phyloP scores from a whole-genome alignment of 169 alveolate species.

The Plasmodium ovale region DNA sequence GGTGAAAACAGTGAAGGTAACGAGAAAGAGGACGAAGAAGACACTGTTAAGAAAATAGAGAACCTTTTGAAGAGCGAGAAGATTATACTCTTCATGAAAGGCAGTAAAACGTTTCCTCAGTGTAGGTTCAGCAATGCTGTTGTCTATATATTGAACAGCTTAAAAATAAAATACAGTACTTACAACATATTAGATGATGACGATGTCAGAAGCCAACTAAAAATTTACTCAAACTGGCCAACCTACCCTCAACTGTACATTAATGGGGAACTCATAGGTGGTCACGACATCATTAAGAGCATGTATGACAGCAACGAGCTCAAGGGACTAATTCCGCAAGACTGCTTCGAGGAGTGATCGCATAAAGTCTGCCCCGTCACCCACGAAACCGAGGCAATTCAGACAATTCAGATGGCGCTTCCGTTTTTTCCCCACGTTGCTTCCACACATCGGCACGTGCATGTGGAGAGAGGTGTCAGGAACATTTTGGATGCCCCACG shows the following conservation, averaged over 20 bases:
- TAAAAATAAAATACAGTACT: slow-evolving; percentile 82
- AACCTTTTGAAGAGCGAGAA: slow-evolving; percentile 77
- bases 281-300: slow-evolving; percentile 86
- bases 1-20: neutral
- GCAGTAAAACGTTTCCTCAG: slow-evolving; percentile 84
- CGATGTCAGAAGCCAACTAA: slow-evolving; percentile 90
- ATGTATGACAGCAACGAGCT: slow-evolving; percentile 80
- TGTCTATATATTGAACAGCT: slow-evolving; percentile 80
- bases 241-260: slow-evolving; percentile 93
- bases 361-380: too few species aligned
- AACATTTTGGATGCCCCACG: too few species aligned
- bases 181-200: slow-evolving; percentile 90
- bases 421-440: neutral
- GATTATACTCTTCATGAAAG: slow-evolving; percentile 87
- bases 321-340: slow-evolving; percentile 77
- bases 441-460: neutral
- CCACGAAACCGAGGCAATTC: too few species aligned
- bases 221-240: slow-evolving; percentile 94
- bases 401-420: neutral
- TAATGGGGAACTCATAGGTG: slow-evolving; percentile 83
- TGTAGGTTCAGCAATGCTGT: slow-evolving; percentile 87
- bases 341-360: slow-evolving; percentile 39
- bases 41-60: slow-evolving; percentile 31
- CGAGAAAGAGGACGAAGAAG: neutral
- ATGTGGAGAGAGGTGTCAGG: neutral